These are phyloP conservation scores for Ceratocystis destructans DNA, from an alignment of 2,329 filamentous ascomycete species.

Conservation along the genomic window DNA sequence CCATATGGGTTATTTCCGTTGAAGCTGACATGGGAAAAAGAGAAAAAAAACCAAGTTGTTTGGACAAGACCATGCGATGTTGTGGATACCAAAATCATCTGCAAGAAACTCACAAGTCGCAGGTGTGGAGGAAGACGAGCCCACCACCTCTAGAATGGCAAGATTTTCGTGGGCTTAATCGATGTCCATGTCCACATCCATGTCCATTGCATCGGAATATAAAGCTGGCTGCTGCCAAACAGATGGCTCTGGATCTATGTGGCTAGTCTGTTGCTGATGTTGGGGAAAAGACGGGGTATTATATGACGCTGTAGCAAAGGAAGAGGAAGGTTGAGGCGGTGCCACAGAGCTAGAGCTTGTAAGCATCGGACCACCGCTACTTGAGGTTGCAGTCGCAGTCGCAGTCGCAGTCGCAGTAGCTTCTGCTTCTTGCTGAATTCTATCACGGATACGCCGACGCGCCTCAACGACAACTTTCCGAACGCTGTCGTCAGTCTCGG, in stretches of 20 bases:
- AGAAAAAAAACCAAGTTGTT: too few relatives aligned
- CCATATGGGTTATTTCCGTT: too few relatives aligned
- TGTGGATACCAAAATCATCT: too few relatives aligned
- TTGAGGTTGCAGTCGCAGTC: neutral
- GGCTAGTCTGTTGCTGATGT: neutral
- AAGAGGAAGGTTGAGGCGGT: neutral
- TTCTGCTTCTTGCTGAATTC: constrained; percentile 30
- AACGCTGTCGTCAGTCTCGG: constrained; percentile 62
- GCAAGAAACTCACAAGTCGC: too few relatives aligned
- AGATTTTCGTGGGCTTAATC: neutral
- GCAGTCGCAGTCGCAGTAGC: neutral
- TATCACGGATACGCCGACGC: constrained; percentile 51
- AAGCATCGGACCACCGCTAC: neutral
- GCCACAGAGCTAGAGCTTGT: neutral
- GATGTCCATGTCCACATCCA: constrained; percentile 19
- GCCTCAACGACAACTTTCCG: constrained; percentile 74
- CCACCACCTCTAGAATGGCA: neutral
- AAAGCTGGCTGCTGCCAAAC: constrained; percentile 7
- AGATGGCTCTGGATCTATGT: neutral
- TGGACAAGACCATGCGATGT: too few relatives aligned
- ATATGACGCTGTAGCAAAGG: neutral
- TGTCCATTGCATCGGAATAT: constrained; percentile 18
- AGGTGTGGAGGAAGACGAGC: neutral
- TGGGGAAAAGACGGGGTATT: neutral
- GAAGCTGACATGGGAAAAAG: too few relatives aligned